phyloP scores from a whole-genome alignment of 1,284 basidiomycete genomes.

The Melampsora americana region DNA sequence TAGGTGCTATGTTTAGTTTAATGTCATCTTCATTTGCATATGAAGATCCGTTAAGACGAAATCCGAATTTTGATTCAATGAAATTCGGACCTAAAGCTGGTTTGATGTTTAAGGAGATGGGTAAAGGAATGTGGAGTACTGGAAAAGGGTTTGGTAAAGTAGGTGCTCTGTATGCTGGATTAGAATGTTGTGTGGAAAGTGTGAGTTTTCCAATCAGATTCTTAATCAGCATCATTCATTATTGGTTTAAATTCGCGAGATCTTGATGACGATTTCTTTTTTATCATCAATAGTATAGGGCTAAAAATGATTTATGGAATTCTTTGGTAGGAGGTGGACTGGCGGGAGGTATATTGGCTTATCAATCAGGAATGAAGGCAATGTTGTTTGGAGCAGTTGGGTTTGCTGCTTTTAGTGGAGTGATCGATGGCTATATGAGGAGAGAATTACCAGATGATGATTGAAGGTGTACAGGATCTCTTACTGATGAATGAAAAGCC shows the following conservation, averaged over 20 bases:
- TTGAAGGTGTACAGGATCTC: background rate
- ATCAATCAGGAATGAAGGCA: conserved; percentile 72
- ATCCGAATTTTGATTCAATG: conserved; percentile 57
- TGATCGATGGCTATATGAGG: conserved; percentile 79
- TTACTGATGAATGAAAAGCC: background rate
- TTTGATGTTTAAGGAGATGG: conserved; percentile 91
- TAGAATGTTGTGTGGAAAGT: conserved; percentile 92
- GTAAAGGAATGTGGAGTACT: conserved; percentile 73
- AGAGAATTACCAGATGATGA: conserved; percentile 69
- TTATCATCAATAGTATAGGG: conserved; percentile 68
- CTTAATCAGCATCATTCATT: background rate
- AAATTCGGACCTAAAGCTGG: conserved; percentile 69
- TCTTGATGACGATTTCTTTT: background rate
- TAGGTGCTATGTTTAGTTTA: conserved; percentile 92
- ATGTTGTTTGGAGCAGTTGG: conserved; percentile 76
- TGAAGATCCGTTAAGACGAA: conserved; percentile 72
- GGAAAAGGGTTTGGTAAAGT: conserved; percentile 87
- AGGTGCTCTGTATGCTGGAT: conserved; percentile 84
- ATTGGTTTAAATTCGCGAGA: background rate
- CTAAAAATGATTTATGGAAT: conserved; percentile 90
- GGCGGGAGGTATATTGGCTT: conserved; percentile 73
- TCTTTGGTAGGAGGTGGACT: conserved; percentile 59
- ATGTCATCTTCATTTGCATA: conserved; percentile 94
- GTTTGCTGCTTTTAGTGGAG: conserved; percentile 85
- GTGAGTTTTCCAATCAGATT: conserved; percentile 61